Base-by-base conservation (phyloP, 345 rosid genomes). In the Brassica incana region DNA sequence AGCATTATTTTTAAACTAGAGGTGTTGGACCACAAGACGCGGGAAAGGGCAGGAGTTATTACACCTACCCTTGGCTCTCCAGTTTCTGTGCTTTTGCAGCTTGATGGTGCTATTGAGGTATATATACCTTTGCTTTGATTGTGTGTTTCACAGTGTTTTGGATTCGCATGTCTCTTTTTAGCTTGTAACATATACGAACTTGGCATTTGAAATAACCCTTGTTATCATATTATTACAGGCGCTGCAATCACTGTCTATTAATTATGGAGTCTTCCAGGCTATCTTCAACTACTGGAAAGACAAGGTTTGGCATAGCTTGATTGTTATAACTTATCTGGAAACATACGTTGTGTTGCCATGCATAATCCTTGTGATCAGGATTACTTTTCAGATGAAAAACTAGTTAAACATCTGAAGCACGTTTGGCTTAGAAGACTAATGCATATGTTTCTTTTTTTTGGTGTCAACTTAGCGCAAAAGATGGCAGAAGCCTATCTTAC, bases 401-500 rank as follows among this genome's bases (percentile, higher is more conserved):
- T 15, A 66, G 40, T 43, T 59, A 65, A 35, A 45, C 74, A 73
- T 74, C 8, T 36, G 18, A 35, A 62, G 52, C 14, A 68, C 29
- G 15, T 74, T 63, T 74, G 45, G 59, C 67, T 10, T 35, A 60
- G 15, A 18, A 40, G 58, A 59, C 77, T 76, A 43, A 81, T 80
- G 68, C 29, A 58, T 23, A 67, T 69, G 65, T 78, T 43, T 77
- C 33, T 4, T 67, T 67, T 74, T 67, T 36, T 58, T 23, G 25
- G 8, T 54, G 52, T 71, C 65, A 32, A 36, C 76, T 73, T 88
- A 96, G 99, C 98, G 99, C 59, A 91, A 88, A 86, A 84, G 88
- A 80, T 92, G 98, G 99, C 97, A 95, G 85, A 95, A 95, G 85
- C 99, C 99, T 77, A 65, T 91, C 76, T 85, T 95, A 78, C 94